Evolutionary conservation across 2,329 filamentous ascomycete species (phyloP).

Genomic region (Penicillium olsonii): DNA sequence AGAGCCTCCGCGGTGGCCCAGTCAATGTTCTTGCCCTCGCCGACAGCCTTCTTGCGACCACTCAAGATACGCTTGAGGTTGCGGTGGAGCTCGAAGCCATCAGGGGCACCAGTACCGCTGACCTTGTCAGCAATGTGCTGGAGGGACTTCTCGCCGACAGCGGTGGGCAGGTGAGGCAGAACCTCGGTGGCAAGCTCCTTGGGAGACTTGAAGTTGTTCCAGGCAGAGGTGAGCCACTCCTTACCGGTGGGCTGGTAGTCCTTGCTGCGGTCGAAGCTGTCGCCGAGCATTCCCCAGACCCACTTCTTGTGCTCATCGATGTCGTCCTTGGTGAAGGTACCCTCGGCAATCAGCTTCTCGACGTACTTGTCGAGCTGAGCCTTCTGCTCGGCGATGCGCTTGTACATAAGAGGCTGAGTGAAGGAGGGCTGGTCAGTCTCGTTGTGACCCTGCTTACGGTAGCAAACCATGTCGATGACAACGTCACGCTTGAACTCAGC

Average conservation of each 20-base stretch:
- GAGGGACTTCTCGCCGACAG: slow-evolving; percentile 70
- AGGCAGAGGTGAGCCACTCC: slow-evolving; percentile 97
- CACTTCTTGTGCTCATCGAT: slow-evolving; percentile 99
- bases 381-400: slow-evolving; percentile 84
- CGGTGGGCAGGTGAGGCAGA: slow-evolving; percentile 86
- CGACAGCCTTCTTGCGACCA: slow-evolving; percentile 86
- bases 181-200: slow-evolving; percentile 96
- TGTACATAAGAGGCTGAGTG: slow-evolving; percentile 99
- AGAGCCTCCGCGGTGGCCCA: slow-evolving; percentile 97
- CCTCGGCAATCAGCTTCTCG: slow-evolving; percentile 84
- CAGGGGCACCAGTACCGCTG: slow-evolving; percentile 71
- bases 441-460: slow-evolving; percentile 98
- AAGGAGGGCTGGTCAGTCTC: slow-evolving; percentile 99
- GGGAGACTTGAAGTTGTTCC: slow-evolving; percentile 99
- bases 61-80: slow-evolving; percentile 95
- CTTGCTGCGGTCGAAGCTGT: slow-evolving; percentile 95
- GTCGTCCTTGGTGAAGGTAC: slow-evolving; percentile 95
- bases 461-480: slow-evolving; percentile 97
- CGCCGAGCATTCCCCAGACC: slow-evolving; percentile 99
- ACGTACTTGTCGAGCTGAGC: slow-evolving; percentile 89
- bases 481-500: slow-evolving; percentile 98
- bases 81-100: slow-evolving; percentile 85
- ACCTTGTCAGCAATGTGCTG: slow-evolving; percentile 82
- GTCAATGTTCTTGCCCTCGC: slow-evolving; percentile 92
- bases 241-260: slow-evolving; percentile 95